Evolutionary conservation across 1,284 basidiomycete genomes (phyloP).

Genomic region (Inonotus obliquus): DNA sequence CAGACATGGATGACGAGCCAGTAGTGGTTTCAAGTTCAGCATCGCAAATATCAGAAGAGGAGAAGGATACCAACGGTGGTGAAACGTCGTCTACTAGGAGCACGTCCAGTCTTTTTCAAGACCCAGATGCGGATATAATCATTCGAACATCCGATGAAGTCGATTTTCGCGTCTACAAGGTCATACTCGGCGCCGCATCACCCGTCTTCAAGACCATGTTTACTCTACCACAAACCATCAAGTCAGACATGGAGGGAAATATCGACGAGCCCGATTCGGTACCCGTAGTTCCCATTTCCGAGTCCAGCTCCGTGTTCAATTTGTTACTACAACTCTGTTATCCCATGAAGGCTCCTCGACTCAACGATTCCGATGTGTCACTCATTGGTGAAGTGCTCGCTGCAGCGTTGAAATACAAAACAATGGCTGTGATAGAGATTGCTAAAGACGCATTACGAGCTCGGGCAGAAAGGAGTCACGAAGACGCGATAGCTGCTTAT

Average conservation of each 20-base stretch:
- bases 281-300: too few relatives aligned
- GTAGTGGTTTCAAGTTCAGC: too few relatives aligned
- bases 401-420: constrained; percentile 36
- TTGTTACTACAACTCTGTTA: too few relatives aligned
- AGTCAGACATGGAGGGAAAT: too few relatives aligned
- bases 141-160: constrained; percentile 21
- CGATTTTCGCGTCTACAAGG: constrained; percentile 23
- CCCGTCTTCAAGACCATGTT: constrained; percentile 27
- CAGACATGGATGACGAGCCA: too few relatives aligned
- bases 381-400: constrained; percentile 24
- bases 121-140: constrained; percentile 18
- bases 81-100: too few relatives aligned
- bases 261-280: too few relatives aligned
- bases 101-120: neutral
- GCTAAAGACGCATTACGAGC: neutral
- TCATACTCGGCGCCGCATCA: constrained; percentile 23
- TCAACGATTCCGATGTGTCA: neutral
- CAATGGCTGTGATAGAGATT: constrained; percentile 20
- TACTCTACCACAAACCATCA: constrained; percentile 22
- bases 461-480: neutral
- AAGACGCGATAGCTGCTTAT: neutral
- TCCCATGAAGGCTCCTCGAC: neutral
- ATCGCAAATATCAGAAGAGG: too few relatives aligned
- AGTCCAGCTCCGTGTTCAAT: too few relatives aligned
- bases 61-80: too few relatives aligned